Evolutionary conservation across 177 flowering plant genomes (phyloP), one percentile per base, ranked within the genome.

Genomic region (Vitis hybrid): DNA sequence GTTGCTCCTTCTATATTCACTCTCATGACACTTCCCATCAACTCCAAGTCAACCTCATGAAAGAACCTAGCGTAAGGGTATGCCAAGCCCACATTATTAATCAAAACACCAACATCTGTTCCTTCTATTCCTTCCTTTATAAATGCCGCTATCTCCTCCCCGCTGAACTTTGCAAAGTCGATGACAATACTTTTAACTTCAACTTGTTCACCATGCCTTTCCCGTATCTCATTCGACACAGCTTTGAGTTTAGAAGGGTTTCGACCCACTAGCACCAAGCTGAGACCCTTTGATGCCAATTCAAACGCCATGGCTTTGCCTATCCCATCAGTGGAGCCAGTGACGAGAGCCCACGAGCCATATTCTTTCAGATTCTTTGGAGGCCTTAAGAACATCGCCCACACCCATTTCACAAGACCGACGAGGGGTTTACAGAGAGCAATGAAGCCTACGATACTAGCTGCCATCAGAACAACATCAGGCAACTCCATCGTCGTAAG

Each of bases 321-420:
- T 0, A 82, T 82, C n/a, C 85, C 85, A 19, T 75, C 80, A 2
- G 85, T 80, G 74, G 80, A 70, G 6, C 85, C 85, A 17, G 85
- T 82, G 73, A 82, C 57, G 13, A 88, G 23, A 2, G 89, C 95
- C 92, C 92, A 90, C 0, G 87, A 75, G 9, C 85, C 85, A 48
- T 82, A 82, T 6, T 48, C 13, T 18, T 65, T 65, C 65, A 80
- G 78, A 49, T 67, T 49, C 21, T 69, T 80, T n/a, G 80, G 68
- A 11, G 72, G 70, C 51, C 81, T 58, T 51, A 80, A 14, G 50
- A 75, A 73, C 0, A 50, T 64, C 17, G 59, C 30, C 65, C 2
- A 70, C 9, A 80, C 34, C 72, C 79, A 82, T 18, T 34, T 70
- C 58, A 73, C 65, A 26, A 77, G 11, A 51, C 54, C 11, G 12